Evolutionary conservation across 352 stramenopile genomes (phyloP).

Genomic region (Phytophthora constricta): DNA sequence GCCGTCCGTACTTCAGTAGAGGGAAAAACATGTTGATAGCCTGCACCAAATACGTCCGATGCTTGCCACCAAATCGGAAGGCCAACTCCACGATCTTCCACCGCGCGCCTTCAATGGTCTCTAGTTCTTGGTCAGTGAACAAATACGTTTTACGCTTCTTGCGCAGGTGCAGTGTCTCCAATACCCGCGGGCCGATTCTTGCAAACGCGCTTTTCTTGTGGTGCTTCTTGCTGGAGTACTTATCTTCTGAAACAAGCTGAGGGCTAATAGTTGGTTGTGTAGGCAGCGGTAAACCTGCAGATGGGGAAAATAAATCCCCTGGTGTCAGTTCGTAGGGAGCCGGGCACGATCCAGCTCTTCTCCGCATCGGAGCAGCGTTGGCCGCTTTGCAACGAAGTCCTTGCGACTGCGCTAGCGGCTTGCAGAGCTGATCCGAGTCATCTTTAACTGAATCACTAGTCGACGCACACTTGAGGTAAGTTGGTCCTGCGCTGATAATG

Average conservation of each 20-base stretch:
- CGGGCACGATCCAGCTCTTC: conserved; percentile 76
- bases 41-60: conserved; percentile 87
- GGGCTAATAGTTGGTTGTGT: conserved; percentile 15
- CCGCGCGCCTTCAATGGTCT: conserved; percentile 76
- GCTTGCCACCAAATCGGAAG: conserved; percentile 85
- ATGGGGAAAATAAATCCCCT: conserved; percentile 14
- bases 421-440: conserved; percentile 54
- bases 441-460: conserved; percentile 80
- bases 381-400: conserved; percentile 24
- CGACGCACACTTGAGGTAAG: conserved; percentile 79
- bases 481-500: conserved; percentile 55
- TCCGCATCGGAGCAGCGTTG: conserved; percentile 25
- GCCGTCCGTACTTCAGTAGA: conserved; percentile 81
- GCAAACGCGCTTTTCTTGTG: conserved; percentile 66
- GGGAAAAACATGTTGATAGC: conserved; percentile 89
- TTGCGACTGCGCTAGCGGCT: conserved; percentile 30
- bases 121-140: conserved; percentile 83
- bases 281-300: conserved; percentile 14
- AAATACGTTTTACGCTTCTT: conserved; percentile 78
- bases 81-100: conserved; percentile 90
- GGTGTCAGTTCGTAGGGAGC: conserved; percentile 35
- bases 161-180: conserved; percentile 66
- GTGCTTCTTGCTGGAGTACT: conserved; percentile 28
- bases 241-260: conserved; percentile 17
- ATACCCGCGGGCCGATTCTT: conserved; percentile 62